Evolutionary conservation across 2,329 filamentous ascomycete species (phyloP).

Genomic region (Aspergillus sp.): DNA sequence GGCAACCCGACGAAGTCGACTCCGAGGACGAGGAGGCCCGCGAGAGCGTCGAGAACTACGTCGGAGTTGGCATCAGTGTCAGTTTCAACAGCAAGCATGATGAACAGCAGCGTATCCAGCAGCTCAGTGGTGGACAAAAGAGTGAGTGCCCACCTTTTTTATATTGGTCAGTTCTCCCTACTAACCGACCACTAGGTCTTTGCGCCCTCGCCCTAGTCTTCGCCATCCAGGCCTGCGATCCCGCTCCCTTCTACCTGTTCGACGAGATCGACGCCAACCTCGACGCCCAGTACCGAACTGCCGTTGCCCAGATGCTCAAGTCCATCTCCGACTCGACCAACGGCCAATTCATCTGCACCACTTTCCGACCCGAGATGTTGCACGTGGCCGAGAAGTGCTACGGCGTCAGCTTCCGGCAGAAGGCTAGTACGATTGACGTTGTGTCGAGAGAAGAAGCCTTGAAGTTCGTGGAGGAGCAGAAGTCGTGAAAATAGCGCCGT

Average conservation of each 20-base stretch:
- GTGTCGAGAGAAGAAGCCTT: constrained; percentile 84
- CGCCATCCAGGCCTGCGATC: constrained; percentile 96
- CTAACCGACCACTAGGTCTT: constrained; percentile 60
- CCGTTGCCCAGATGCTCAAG: constrained; percentile 85
- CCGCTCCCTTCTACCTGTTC: constrained; percentile 97
- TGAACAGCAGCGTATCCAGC: constrained; percentile 96
- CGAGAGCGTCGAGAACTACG: constrained; percentile 83
- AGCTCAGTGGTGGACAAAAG: constrained; percentile 96
- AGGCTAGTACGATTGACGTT: constrained; percentile 91
- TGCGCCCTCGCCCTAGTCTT: constrained; percentile 98
- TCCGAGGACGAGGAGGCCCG: constrained; percentile 66
- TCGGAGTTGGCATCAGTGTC: constrained; percentile 92
- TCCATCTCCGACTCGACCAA: constrained; percentile 64
- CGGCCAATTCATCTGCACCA: constrained; percentile 96
- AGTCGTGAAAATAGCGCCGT: constrained; percentile 30
- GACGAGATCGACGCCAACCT: constrained; percentile 99
- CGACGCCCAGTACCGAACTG: constrained; percentile 95
- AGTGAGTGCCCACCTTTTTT: constrained; percentile 59
- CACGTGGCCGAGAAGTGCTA: constrained; percentile 97
- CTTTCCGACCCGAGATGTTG: constrained; percentile 95
- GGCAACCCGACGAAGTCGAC: constrained; percentile 66
- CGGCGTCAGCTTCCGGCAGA: constrained; percentile 86
- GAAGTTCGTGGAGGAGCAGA: constrained; percentile 90
- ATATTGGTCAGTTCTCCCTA: background rate
- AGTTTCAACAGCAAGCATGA: constrained; percentile 99